These are phyloP conservation scores for Aspergillus campestris DNA, from an alignment of 495 filamentous ascomycete species.

Conservation along the genomic window DNA sequence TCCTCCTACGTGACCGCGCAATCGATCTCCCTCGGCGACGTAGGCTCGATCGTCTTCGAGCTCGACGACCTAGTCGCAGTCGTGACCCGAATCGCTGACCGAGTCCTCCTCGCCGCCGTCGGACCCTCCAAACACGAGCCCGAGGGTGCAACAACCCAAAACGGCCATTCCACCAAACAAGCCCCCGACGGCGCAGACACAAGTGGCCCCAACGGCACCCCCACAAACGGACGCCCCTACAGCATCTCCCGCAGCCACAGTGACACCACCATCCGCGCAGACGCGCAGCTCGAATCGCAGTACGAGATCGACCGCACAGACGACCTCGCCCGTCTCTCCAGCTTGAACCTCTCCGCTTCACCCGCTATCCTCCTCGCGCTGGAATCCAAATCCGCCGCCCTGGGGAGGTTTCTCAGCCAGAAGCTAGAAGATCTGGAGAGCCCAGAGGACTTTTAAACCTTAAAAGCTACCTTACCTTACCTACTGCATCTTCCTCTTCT, in stretches of 20 bases:
- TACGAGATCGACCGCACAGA: slow-evolving; percentile 35
- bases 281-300: slow-evolving; percentile 28
- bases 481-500: background rate
- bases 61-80: slow-evolving; percentile 38
- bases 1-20: slow-evolving; percentile 41
- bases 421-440: slow-evolving; percentile 38
- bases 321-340: slow-evolving; percentile 33
- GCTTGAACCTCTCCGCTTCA: slow-evolving; percentile 34
- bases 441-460: slow-evolving; percentile 35
- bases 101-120: slow-evolving; percentile 37
- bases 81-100: slow-evolving; percentile 39
- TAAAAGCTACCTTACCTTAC: background rate
- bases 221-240: slow-evolving; percentile 9
- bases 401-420: slow-evolving; percentile 34
- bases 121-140: slow-evolving; percentile 28
- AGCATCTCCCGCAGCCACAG: slow-evolving; percentile 3
- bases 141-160: slow-evolving; percentile 5
- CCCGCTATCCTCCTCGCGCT: slow-evolving; percentile 35
- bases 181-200: slow-evolving; percentile 3
- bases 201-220: slow-evolving; percentile 2
- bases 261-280: slow-evolving; percentile 7
- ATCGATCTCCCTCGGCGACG: slow-evolving; percentile 41
- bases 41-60: slow-evolving; percentile 43
- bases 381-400: slow-evolving; percentile 39
- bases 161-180: background rate